Conservation (phyloP, 169 alveolate genomes). For the Plasmodium vivax region DNA sequence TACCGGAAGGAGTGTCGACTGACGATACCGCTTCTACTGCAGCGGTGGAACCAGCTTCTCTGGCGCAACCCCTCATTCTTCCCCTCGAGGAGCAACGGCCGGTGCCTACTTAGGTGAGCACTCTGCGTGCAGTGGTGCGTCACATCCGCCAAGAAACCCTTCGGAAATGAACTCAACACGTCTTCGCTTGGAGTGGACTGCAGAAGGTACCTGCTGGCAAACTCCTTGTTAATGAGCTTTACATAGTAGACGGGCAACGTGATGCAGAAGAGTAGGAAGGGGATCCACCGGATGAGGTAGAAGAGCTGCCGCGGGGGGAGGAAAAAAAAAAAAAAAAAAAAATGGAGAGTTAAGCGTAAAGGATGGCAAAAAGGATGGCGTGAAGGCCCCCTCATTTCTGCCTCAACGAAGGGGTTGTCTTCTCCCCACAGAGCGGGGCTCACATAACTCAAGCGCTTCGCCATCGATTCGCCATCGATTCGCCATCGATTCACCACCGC, state of each 20-base stretch:
- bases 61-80: not conserved
- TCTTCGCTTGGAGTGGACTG: not conserved
- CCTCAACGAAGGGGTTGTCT: not conserved
- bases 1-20: not conserved
- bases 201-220: not conserved
- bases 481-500: no score
- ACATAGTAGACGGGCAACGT: slow-evolving; percentile 8
- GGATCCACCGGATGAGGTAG: slow-evolving; percentile 32
- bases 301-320: not conserved
- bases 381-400: not conserved
- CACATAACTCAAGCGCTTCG: not conserved
- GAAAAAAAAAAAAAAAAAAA: not conserved
- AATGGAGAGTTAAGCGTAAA: not conserved
- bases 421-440: not conserved
- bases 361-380: not conserved
- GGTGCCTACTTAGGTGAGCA: slow-evolving; percentile 6
- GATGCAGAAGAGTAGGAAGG: slow-evolving; percentile 8
- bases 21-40: not conserved
- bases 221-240: slow-evolving; percentile 5
- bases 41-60: no score
- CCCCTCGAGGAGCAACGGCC: not conserved
- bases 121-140: slow-evolving; percentile 14
- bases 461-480: no score
- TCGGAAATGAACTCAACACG: not conserved
- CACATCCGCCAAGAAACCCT: not conserved